phyloP scores from a whole-genome alignment of 148 eudicot genomes.

The Rhododendron ovatum region DNA sequence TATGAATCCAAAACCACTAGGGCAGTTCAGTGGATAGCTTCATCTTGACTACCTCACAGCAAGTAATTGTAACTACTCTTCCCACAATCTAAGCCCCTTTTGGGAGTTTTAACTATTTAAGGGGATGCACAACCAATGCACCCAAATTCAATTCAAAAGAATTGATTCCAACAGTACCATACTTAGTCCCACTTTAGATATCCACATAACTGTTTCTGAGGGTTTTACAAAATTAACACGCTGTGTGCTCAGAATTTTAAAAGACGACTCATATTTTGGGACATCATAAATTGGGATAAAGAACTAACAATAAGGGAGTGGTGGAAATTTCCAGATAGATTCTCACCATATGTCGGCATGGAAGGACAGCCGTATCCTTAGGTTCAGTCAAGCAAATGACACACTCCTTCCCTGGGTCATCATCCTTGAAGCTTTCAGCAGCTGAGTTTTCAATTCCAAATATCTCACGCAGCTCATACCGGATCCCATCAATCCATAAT shows the following conservation, averaged over 20 bases:
- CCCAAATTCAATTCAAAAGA: neutral
- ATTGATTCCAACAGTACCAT: neutral
- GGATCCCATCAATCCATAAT: slow-evolving; percentile 59
- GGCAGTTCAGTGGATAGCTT: neutral
- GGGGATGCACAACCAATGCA: neutral
- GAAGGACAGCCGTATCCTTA: slow-evolving; percentile 71
- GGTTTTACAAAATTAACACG: neutral
- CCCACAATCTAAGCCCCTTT: neutral
- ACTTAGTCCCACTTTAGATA: neutral
- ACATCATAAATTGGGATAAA: neutral
- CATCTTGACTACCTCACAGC: neutral
- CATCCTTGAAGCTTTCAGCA: slow-evolving; percentile 41
- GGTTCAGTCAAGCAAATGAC: slow-evolving; percentile 85
- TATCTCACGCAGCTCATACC: slow-evolving; percentile 79
- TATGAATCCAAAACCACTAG: neutral
- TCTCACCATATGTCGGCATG: slow-evolving; percentile 90
- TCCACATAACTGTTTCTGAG: neutral
- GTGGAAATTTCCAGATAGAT: neutral
- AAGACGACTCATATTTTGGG: neutral
- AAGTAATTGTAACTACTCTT: neutral
- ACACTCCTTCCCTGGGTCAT: slow-evolving; percentile 67
- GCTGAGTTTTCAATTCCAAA: slow-evolving; percentile 61
- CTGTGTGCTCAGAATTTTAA: neutral
- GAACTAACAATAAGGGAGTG: neutral
- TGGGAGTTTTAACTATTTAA: neutral